Evolutionary conservation across 129 eudicot genomes (phyloP).

Genomic region (Ambrosia trifida): DNA sequence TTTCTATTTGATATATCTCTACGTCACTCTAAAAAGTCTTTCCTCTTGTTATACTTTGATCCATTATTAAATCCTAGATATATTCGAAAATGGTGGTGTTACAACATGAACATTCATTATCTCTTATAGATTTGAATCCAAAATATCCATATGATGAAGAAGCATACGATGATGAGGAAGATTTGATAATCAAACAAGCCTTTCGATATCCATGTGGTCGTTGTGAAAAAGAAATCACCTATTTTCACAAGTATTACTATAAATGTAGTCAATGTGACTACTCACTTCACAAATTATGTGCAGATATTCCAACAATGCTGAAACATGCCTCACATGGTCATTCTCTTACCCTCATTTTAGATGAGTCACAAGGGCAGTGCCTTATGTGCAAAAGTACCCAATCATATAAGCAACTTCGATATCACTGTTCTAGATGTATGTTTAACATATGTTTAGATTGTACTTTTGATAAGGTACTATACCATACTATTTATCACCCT

Average conservation of each 20-base stretch:
- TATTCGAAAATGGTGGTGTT: neutral
- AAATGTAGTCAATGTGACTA: neutral
- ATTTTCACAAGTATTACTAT: neutral
- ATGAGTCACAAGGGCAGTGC: neutral
- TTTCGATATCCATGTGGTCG: neutral
- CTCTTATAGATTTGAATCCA: slow-evolving; percentile 13
- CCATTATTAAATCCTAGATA: neutral
- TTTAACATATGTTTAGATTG: slow-evolving; percentile 3
- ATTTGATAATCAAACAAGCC: neutral
- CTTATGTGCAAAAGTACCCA: neutral
- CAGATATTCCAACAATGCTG: neutral
- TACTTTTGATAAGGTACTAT: neutral
- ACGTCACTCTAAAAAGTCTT: neutral
- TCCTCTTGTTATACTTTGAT: neutral
- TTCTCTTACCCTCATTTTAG: neutral
- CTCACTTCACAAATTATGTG: neutral
- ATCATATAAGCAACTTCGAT: neutral
- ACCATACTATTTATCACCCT: neutral
- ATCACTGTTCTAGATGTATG: neutral
- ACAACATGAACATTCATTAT: slow-evolving; percentile 8
- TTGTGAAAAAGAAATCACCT: neutral
- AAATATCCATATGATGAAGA: slow-evolving; percentile 11
- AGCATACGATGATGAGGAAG: slow-evolving; percentile 10
- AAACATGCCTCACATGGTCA: neutral
- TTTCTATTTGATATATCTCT: neutral